These are phyloP conservation scores for Metschnikowia kofuensis DNA, from an alignment of 805 yeast genomes.

Conservation along the genomic window DNA sequence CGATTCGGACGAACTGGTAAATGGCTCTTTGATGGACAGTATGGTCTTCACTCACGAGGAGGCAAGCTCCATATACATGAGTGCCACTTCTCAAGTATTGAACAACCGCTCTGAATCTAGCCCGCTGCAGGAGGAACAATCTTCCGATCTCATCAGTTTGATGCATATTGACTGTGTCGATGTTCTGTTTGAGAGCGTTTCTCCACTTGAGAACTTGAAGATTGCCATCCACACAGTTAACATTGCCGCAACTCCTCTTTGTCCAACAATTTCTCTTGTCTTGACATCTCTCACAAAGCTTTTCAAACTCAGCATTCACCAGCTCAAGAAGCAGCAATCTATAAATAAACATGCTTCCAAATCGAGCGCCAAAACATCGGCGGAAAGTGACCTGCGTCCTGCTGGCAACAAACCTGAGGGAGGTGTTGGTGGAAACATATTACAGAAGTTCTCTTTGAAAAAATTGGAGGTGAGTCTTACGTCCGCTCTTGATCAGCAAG, in stretches of 20 bases:
- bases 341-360: neutral
- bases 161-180: slow-evolving; percentile 35
- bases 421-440: slow-evolving; percentile 12
- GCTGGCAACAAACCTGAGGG: neutral
- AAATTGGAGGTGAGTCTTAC: slow-evolving; percentile 42
- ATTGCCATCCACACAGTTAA: slow-evolving; percentile 39
- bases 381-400: neutral
- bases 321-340: slow-evolving; percentile 20
- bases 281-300: slow-evolving; percentile 37
- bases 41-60: slow-evolving; percentile 66
- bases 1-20: slow-evolving; percentile 27
- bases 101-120: slow-evolving; percentile 3
- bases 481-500: slow-evolving; percentile 42
- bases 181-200: slow-evolving; percentile 49
- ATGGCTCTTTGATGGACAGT: slow-evolving; percentile 51
- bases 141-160: slow-evolving; percentile 19
- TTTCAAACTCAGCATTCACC: slow-evolving; percentile 31
- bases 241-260: slow-evolving; percentile 44
- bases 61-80: slow-evolving; percentile 74
- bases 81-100: slow-evolving; percentile 63
- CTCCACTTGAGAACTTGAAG: slow-evolving; percentile 30
- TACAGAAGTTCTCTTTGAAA: slow-evolving; percentile 39
- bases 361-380: neutral
- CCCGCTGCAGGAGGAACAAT: neutral
- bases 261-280: slow-evolving; percentile 36